phyloP scores from a whole-genome alignment of 23 red algal genomes.

The Pyropia yezoensis region DNA sequence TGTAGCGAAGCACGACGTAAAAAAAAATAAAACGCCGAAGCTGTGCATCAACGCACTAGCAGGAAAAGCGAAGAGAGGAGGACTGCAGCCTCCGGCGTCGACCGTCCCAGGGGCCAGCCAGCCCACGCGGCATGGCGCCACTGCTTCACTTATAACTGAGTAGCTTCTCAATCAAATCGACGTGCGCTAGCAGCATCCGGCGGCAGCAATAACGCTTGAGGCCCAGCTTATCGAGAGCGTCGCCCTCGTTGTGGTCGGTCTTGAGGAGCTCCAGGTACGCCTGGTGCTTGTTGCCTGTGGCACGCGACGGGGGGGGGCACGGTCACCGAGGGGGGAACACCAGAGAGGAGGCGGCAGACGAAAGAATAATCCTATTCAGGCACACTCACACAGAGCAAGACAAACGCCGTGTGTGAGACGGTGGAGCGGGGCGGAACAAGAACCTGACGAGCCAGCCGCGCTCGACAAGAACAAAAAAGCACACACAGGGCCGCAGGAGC shows the following conservation, averaged over 20 bases:
- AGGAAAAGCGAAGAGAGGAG: too few relatives aligned
- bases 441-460: background rate
- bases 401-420: background rate
- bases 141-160: constrained; percentile 69
- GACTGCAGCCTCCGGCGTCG: too few relatives aligned
- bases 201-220: constrained; percentile 95
- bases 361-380: background rate
- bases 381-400: background rate
- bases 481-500: too few relatives aligned
- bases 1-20: too few relatives aligned
- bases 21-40: too few relatives aligned
- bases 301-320: constrained; percentile 17
- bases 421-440: background rate
- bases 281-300: constrained; percentile 84
- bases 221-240: constrained; percentile 82
- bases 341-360: background rate
- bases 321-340: constrained; percentile 15
- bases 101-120: too few relatives aligned
- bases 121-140: background rate
- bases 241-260: constrained; percentile 70
- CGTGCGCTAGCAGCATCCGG: constrained; percentile 96
- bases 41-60: too few relatives aligned
- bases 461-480: background rate
- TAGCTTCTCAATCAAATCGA: constrained; percentile 96
- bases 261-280: constrained; percentile 71